Evolutionary conservation across 2,329 filamentous ascomycete genomes (phyloP).

Genomic region (Diaporthe longicolla): DNA sequence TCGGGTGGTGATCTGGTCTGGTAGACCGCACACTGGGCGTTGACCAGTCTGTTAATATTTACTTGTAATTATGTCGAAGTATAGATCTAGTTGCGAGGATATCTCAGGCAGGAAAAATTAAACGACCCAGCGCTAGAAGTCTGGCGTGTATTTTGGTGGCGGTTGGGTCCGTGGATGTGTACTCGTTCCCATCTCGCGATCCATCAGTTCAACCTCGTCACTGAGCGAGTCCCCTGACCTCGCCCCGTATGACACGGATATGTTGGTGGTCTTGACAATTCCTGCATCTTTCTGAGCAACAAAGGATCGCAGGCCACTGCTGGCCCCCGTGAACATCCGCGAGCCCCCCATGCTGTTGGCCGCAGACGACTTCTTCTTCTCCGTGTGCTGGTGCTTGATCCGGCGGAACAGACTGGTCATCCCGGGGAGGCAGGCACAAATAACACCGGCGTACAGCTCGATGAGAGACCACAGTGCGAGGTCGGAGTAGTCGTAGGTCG

Average conservation of each 20-base stretch:
- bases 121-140: constrained; percentile 3
- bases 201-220: constrained; percentile 42
- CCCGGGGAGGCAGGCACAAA: constrained; percentile 58
- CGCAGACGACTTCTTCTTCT: constrained; percentile 43
- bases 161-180: background rate
- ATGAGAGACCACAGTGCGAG: constrained; percentile 60
- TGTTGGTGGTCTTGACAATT: constrained; percentile 42
- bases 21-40: background rate
- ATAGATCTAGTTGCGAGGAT: background rate
- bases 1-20: background rate
- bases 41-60: background rate
- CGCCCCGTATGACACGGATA: constrained; percentile 38
- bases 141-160: constrained; percentile 15
- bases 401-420: constrained; percentile 52
- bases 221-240: constrained; percentile 36
- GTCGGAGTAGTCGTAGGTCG: constrained; percentile 59
- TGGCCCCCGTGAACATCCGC: constrained; percentile 31
- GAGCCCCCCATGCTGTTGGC: constrained; percentile 39
- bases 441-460: constrained; percentile 58
- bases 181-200: constrained; percentile 29
- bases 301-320: constrained; percentile 32
- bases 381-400: constrained; percentile 43
- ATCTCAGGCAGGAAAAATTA: background rate
- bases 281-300: constrained; percentile 11
- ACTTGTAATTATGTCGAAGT: background rate